These are phyloP conservation scores for Begonia loranthoides DNA, from an alignment of 306 rosid species.

Conservation along the genomic window DNA sequence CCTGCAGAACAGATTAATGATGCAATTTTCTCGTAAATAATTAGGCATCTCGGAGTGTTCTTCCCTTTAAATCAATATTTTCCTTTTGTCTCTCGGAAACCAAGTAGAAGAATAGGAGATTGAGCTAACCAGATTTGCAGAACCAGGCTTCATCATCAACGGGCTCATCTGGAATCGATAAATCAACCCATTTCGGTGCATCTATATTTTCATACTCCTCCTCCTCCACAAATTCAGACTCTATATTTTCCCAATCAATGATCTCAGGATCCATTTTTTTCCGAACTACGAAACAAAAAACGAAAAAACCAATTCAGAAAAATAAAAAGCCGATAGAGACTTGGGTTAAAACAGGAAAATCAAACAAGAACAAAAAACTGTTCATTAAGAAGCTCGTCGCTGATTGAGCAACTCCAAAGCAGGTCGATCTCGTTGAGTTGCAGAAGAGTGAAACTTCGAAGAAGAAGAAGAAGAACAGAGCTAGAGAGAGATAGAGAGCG, in stretches of 20 bases:
- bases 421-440: not conserved
- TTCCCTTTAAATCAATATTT: not conserved
- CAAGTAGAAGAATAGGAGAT: not conserved
- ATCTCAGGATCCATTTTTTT: constrained; percentile 34
- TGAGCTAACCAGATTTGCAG: constrained; percentile 25
- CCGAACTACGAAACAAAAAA: constrained; percentile 7
- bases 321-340: not conserved
- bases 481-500: not conserved
- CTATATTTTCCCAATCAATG: constrained; percentile 39
- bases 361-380: not conserved
- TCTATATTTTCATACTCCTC: constrained; percentile 26
- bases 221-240: constrained; percentile 23
- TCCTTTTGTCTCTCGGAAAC: not conserved
- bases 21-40: not conserved
- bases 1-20: constrained; percentile 8
- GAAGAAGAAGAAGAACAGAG: not conserved
- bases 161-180: constrained; percentile 18
- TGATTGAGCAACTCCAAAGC: not conserved
- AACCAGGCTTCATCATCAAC: constrained; percentile 33
- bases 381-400: not conserved
- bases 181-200: constrained; percentile 43
- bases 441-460: not conserved
- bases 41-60: too few relatives aligned
- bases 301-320: not conserved
- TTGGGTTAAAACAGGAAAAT: not conserved